These are phyloP conservation scores for Brasenia schreberi DNA, from an alignment of 164 flowering plant species.

Conservation along the genomic window DNA sequence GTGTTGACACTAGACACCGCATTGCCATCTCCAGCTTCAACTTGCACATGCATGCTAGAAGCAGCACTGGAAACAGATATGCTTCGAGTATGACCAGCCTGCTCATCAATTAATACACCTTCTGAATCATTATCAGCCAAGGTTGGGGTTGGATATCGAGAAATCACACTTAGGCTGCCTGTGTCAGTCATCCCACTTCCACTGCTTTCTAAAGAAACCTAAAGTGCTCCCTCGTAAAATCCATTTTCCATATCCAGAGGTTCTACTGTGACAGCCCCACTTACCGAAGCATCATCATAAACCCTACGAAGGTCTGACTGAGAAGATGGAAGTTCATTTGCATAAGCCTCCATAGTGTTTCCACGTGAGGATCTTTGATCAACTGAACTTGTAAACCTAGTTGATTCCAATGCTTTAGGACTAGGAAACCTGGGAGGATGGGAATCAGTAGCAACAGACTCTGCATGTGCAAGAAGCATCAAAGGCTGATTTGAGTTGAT, in stretches of 20 bases:
- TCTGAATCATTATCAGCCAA: too few species aligned
- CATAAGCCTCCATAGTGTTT: not conserved
- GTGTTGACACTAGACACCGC: too few species aligned
- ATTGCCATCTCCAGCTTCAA: constrained; percentile 2
- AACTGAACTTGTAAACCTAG: too few species aligned
- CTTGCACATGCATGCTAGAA: too few species aligned
- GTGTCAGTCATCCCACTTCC: constrained; percentile 23
- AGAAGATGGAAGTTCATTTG: constrained; percentile 2
- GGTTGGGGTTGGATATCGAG: too few species aligned
- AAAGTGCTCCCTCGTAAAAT: not conserved
- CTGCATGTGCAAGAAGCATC: constrained; percentile 21
- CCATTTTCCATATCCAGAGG: constrained; percentile 2
- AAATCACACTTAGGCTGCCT: constrained; percentile 13
- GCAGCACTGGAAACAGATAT: too few species aligned
- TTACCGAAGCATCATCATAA: not conserved
- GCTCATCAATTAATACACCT: too few species aligned
- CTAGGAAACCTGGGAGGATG: too few species aligned
- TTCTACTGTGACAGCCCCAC: not conserved
- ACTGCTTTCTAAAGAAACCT: not conserved
- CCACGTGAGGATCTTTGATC: too few species aligned
- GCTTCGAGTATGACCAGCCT: too few species aligned
- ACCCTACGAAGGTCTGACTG: not conserved
- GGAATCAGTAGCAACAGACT: not conserved
- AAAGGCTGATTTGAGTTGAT: constrained; percentile 31
- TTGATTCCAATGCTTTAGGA: too few species aligned